phyloP scores from a whole-genome alignment of 208 protist species.

The Porcisia deanei region DNA sequence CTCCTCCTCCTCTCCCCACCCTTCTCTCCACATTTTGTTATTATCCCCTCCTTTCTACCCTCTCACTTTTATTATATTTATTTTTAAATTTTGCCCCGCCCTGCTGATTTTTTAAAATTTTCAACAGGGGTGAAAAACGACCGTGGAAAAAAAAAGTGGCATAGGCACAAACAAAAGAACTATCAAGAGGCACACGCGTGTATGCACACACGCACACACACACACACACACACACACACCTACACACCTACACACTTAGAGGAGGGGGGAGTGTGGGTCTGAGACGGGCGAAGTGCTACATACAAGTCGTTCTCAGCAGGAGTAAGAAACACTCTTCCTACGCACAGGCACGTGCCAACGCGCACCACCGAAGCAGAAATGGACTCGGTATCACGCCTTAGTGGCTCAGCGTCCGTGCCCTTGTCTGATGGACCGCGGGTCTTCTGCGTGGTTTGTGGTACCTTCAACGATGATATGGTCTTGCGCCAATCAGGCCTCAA shows the following conservation, averaged over 20 bases:
- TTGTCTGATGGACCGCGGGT: slow-evolving; percentile 4
- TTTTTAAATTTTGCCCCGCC: too few species aligned
- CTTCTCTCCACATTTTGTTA: background rate
- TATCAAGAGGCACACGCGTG: too few species aligned
- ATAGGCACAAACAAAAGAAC: too few species aligned
- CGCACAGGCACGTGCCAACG: background rate
- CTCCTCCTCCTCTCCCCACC: background rate
- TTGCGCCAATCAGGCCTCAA: slow-evolving; percentile 58
- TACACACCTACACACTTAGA: background rate
- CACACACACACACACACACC: background rate
- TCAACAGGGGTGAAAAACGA: too few species aligned
- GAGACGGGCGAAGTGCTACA: background rate
- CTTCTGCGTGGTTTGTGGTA: slow-evolving; percentile 72
- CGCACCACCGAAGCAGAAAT: background rate
- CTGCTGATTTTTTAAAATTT: too few species aligned
- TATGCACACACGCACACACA: background rate
- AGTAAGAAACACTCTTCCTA: too few species aligned
- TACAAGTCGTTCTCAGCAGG: background rate
- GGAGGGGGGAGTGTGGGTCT: too few species aligned
- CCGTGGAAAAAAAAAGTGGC: too few species aligned
- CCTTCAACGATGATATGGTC: slow-evolving; percentile 38
- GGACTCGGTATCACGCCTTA: slow-evolving; percentile 4
- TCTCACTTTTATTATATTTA: too few species aligned
- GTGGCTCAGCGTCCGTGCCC: background rate
- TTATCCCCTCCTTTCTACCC: background rate